Evolutionary conservation across 768 basidiomycete genomes (phyloP), one percentile per base, ranked within the genome.

Genomic region (Psilocybe cubensis): DNA sequence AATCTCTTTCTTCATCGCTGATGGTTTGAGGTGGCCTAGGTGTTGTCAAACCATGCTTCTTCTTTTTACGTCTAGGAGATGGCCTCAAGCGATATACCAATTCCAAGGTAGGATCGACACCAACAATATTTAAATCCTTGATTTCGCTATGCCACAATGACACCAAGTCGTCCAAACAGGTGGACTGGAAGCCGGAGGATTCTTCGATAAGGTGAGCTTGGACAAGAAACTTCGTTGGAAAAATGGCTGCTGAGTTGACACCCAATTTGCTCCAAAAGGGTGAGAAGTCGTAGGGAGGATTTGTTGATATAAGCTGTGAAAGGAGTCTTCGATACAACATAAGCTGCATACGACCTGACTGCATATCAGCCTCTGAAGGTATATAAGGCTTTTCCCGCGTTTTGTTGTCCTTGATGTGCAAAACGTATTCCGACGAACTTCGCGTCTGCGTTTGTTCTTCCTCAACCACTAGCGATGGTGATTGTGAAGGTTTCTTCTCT

Each of bases 311-410:
- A 11, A 91, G 71, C 3, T 72, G 71, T 20, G 77, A 74, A 33
- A 94, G 76, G 50, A 94, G 81, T 17, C 83, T 83, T 63, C 83
- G 80, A 66, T 94, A 94, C 33, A 92, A 71, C 88, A 91, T 91
- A 4, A 93, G 78, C 67, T 94, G 92, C 31, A 92, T 71, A 6
- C 83, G 82, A 0, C 90, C 78, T 1, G 84, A 68, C 12, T 81
- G 67, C 0, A 84, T 78, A 59, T 92, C 90, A 38, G 79, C 76
- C 12, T 85, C 76, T 3, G 76, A 68, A 1, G 91, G 91, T 1
- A 92, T 61, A 12, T 68, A 75, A 1, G 73, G 57, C 2, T 69
- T 67, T 11, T 69, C 74, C 43, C 91, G 81, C 17, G 90, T 91
- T 69, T 94, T 94, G 43, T 86, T 88, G 62, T 94, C 92, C 17